Base-by-base conservation (phyloP, 73 alveolate genomes). In the Paramecium bursaria region DNA sequence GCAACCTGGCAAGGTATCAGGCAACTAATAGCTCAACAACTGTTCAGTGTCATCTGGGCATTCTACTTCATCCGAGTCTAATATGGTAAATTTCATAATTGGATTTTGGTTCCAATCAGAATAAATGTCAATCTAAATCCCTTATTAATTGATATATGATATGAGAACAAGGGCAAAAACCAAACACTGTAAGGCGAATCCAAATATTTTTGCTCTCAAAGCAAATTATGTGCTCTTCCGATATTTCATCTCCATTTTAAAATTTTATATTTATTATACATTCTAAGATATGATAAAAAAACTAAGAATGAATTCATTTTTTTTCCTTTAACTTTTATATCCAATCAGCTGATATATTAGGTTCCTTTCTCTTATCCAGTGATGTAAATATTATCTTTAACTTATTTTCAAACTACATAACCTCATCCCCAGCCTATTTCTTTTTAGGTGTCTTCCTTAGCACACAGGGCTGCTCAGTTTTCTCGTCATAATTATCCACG, bases 141-240 rank as follows among this genome's bases (percentile, higher is more conserved):
- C n/a, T 21, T 67, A 67, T 15, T 67, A 57, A 67, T 42, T 67
- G 6, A 67, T 42, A 14, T 67, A 67, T 39, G 44, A 47, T 17
- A 67, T 27, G 27, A 67, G 44, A 0, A 46, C 61, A 0, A 67
- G 9, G 1, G 82, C 50, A 21, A 67, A 39, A 23, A 67, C 33
- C 4, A 67, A 25, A 10, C 60, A 67, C 23, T 67, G 60, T 15
- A 42, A 21, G 10, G 22, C 33, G 53, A 67, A 31, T 19, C 44
- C 44, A 7, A 67, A 42, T 39, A 39, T 39, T 42, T 67, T 7
- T 33, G 35, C 82, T 39, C 60, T 25, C 21, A 44, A 35, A 67
- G 61, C 82, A 67, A 67, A 39, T 33, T 67, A 46, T 2, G 82
- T 67, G 19, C 60, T 25, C 44, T 67, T 67, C 60, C 53, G 35